Conservation (phyloP, 768 basidiomycete genomes). For the Fistulinella prunicolor region DNA sequence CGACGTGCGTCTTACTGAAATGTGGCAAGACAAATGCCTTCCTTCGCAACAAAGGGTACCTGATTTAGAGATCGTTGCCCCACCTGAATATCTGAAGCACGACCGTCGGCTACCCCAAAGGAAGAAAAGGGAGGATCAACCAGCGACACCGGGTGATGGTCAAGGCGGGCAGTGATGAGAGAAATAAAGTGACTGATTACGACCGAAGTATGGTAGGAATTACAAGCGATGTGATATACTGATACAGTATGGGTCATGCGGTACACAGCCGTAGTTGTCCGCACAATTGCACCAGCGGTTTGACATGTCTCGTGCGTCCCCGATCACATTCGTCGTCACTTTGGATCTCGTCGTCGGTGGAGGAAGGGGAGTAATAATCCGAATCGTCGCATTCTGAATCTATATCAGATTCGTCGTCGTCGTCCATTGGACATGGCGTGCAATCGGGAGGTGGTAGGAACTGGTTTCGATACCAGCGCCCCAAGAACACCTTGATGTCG, state of each 20-base stretch:
- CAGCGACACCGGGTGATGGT: too few relatives aligned
- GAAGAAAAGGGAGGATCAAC: not conserved
- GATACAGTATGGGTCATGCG: conserved; percentile 5
- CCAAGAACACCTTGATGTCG: conserved; percentile 75
- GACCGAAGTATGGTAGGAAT: too few relatives aligned
- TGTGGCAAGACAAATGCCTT: conserved; percentile 40
- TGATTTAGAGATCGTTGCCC: conserved; percentile 34
- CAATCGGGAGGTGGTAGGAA: conserved; percentile 37
- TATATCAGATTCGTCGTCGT: conserved; percentile 37
- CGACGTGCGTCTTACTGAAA: conserved; percentile 21
- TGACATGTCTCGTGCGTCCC: conserved; percentile 40
- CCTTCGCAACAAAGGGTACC: conserved; percentile 39
- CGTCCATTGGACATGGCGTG: conserved; percentile 26
- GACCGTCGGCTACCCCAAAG: conserved; percentile 35
- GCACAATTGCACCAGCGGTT: too few relatives aligned
- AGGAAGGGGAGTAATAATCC: conserved; percentile 27
- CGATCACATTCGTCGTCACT: conserved; percentile 39
- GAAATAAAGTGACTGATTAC: too few relatives aligned
- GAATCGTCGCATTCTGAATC: conserved; percentile 27
- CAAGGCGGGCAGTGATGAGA: too few relatives aligned
- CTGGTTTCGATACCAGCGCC: conserved; percentile 72
- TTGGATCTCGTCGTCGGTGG: conserved; percentile 38
- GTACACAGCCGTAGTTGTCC: conserved; percentile 20
- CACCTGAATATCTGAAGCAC: conserved; percentile 34
- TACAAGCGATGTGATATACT: too few relatives aligned